Base-by-base conservation (phyloP, 1,139 yeast species). In the Yamadazyma diddensiae region DNA sequence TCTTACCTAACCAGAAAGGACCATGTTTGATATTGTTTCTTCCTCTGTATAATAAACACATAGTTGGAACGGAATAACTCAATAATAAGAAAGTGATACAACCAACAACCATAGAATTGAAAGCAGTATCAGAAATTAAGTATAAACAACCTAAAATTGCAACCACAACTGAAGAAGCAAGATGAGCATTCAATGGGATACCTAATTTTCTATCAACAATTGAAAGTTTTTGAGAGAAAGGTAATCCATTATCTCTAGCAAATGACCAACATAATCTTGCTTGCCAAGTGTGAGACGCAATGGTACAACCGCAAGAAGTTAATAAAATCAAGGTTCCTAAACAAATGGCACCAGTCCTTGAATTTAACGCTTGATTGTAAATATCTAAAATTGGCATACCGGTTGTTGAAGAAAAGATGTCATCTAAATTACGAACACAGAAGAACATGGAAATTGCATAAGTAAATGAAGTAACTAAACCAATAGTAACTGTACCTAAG, bases 241-340 rank as follows among this genome's bases (percentile, higher is more conserved):
- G 74, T 43, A 68, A 57, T 13, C 74, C 74, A 36, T 62, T 59
- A 59, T 83, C 92, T 61, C 92, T 78, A 17, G 88, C 74, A 57
- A 82, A 84, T 5, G 90, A 80, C 92, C 94, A 83, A 50, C 86
- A 77, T 46, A 82, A 62, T 58, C 88, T 71, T 28, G 87, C 65
- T 48, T 65, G 71, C 71, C 71, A 65, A 7, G 71, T 65, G 41
- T 65, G 70, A 18, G 68, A 61, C 6, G 69, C 56, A 42, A 65
- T 57, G 29, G 65, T 65, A 49, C 71, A 65, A 9, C 68, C 68
- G 37, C 59, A 51, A 15, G 69, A 70, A 23, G 70, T 64, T 21
- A 63, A 49, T 27, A 64, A 49, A 26, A 65, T 53, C 42, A 65
- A 52, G 13, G 53, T 44, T 20, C 64, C 64, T 33, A 65, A 50